Base-by-base conservation (phyloP, 2,329 filamentous ascomycete species). In the Pestalotiopsis fici region DNA sequence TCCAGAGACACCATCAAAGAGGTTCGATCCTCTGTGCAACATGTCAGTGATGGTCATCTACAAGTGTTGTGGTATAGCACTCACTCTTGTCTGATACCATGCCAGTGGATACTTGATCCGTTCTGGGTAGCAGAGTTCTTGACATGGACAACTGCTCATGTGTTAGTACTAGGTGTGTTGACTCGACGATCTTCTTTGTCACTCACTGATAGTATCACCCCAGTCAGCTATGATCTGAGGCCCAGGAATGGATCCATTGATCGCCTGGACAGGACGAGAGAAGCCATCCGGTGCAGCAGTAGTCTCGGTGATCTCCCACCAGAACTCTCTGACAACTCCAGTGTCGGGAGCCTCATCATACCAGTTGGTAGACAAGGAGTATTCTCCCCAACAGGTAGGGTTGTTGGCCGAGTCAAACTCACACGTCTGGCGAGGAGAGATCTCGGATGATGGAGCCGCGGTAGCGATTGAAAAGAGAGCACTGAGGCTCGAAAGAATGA, bases 101-200 rank as follows among this genome's bases (percentile, higher is more conserved):
- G 89, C 78, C 84, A 91, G 73, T 91, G 89, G n/a, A 91, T 85
- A 7, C 83, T 82, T 7, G 88, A 90, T 43, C 88, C 88, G 69
- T 91, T 91, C 68, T 83, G 80, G 71, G 70, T 55, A 39, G 82
- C 68, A 2, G 74, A 74, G 74, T 90, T 91, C 37, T 79, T 85
- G 4, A 91, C 83, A 64, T 85, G 85, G 7, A 89, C 76, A 21
- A 77, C 73, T 25, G 71, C 12, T n/a, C 47, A 12, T 27, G 4
- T 35, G 7, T 64, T 64, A 64, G 62, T 47, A 55, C 21, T 1
- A 37, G 5, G 15, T n/a, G 28, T 21, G 13, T 47, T 6, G 18
- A 13, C 5, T 28, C 37, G 59, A 81, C 21, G 76, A 74, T 12
- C 27, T 27, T 59, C 64, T n/a, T 63, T 60, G 18, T 64, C 28